Evolutionary conservation across 441 rosid species (phyloP), one percentile per base, ranked within the genome.

Genomic region (Eutrema salsugineum): DNA sequence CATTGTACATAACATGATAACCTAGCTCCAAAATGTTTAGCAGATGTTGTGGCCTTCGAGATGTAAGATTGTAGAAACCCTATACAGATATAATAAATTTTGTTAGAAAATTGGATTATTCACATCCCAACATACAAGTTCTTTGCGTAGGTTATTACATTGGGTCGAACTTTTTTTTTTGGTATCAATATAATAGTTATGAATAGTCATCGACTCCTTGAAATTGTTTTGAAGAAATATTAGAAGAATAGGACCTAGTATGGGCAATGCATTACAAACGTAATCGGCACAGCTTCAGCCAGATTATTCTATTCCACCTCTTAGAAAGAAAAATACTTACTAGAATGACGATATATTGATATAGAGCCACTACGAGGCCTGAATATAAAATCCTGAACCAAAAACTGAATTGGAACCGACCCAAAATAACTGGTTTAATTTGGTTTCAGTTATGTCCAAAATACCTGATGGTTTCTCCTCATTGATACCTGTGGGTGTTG

Each of bases 41-140:
- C 22, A 54, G 59, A 54, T 54, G 59, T 54, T 54, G 59, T 54
- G 59, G 59, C 35, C 59, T 54, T 39, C 59, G 59, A 54, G 59
- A 54, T 30, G 59, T 54, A 30, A 54, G 59, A 30, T 54, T 54
- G 39, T 54, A 54, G 22, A 51, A 51, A 27, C 57, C 57, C 57
- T 51, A 27, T 3, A 27, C 19, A 24, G 17, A 14, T 28, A 24
- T 24, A 24, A 24, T 24, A 15, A 50, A 28, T 24, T n/a, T 50
- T 4, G 56, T 50, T 24, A 50, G 15, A 50, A 50, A 33, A n/a
- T 50, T 4, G 33, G 33, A 50, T 50, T 24, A 51, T 51, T 51
- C 57, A 51, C 17, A 22, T 22, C 27, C 27, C 27, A 22, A 22
- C 3, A 30, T 15, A 54, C 22, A 54, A 54, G 8, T 30, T 30